Base-by-base conservation (phyloP, 2,329 filamentous ascomycete species). In the Fusarium tricinctum region DNA sequence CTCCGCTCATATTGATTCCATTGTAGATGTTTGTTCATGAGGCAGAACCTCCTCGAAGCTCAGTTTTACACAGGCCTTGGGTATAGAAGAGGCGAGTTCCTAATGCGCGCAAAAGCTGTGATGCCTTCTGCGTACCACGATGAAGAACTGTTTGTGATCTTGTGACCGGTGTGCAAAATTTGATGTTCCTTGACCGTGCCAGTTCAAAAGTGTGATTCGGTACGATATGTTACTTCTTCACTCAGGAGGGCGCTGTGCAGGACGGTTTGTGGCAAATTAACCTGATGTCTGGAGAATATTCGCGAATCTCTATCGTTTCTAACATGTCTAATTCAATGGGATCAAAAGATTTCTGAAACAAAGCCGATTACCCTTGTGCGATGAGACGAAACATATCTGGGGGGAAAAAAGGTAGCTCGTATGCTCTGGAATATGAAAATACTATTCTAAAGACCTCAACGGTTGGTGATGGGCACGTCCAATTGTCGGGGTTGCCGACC, bases 21-120 rank as follows among this genome's bases (percentile, higher is more conserved):
- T 38, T 8, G 8, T 17, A n/a, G 17, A 4, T 38, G 17, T n/a
- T 19, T 9, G 7, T 23, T 23, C 23, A 38, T 9, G 9, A 38
- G 8, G 33, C 15, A 7, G 5, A 9, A 4, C 5, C 8, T 5
- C 35, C 17, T 38, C 15, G 33, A 23, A 40, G 28, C n/a, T 45
- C 40, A 40, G 38, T 19, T 45, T 32, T 39, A 30, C 4, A 51
- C n/a, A 35, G 2, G 14, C 7, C 40, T n/a, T 20, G 42, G 28
- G 39, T n/a, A 39, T 28, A 40, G 26, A 63, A 38, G 17, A 64
- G 52, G 42, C 52, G 42, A 59, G 42, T 8, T 58, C 59, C 45
- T 65, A n/a, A n/a, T 32, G 35, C 10, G 47, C 30, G 5, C 35
- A 38, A 50, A 50, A 39, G 42, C 20, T 19, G 30, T 13, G 26